Evolutionary conservation across 192 early-diverging fungal species (phyloP).

Genomic region (Backusella westeae): DNA sequence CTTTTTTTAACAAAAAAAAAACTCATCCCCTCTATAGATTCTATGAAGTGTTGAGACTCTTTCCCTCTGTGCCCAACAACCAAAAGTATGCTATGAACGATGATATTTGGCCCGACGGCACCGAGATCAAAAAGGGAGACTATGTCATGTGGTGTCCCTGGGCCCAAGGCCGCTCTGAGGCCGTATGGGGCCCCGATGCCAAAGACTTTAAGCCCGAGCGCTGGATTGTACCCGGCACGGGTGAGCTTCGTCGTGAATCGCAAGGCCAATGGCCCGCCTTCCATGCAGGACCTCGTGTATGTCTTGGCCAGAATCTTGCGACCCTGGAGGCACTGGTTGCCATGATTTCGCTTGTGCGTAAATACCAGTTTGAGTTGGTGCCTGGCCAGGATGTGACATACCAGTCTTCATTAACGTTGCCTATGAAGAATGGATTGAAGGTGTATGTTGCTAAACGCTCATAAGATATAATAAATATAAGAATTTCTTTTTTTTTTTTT

Average conservation of each 20-base stretch:
- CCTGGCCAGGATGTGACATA: conserved; percentile 32
- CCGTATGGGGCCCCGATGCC: conserved; percentile 46
- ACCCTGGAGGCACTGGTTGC: conserved; percentile 45
- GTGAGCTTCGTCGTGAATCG: conserved; percentile 22
- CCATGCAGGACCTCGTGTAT: conserved; percentile 52
- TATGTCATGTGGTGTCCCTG: conserved; percentile 42
- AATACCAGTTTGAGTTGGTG: conserved; percentile 39
- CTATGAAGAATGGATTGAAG: conserved; percentile 36
- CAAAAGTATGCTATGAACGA: conserved; percentile 46
- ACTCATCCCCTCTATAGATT: conserved; percentile 5
- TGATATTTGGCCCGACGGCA: conserved; percentile 52
- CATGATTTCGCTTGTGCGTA: conserved; percentile 32
- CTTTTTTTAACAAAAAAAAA: no score
- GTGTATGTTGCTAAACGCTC: conserved; percentile 20
- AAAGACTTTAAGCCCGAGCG: conserved; percentile 48
- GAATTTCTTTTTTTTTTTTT: no score
- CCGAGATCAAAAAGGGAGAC: conserved; percentile 43
- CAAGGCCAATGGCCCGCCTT: conserved; percentile 50
- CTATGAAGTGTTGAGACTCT: conserved; percentile 39
- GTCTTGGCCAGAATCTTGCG: conserved; percentile 44
- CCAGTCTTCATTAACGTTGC: conserved; percentile 31
- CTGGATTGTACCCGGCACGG: conserved; percentile 42
- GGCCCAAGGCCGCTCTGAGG: conserved; percentile 37
- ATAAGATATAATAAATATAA: no score
- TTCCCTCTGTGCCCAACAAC: conserved; percentile 47